Percentiles rank a stretch among this genome's conserved stretches.
phyloP scores from a whole-genome alignment of 768 basidiomycete genomes.

The Lactifluus subvellereus region DNA sequence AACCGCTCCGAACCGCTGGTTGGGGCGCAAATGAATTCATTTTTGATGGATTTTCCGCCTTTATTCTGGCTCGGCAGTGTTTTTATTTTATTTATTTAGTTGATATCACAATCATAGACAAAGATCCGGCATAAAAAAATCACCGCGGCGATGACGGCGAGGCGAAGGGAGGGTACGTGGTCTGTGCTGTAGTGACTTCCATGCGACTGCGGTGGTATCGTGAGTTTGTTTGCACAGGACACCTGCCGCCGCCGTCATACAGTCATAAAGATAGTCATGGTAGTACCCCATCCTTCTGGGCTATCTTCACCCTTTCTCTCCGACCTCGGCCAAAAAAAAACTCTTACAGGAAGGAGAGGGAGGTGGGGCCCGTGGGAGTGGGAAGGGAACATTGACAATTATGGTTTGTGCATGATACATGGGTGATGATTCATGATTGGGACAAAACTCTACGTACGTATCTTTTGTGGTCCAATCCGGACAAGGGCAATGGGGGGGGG shows the following conservation, averaged over 20 bases:
- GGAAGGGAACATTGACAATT: background rate
- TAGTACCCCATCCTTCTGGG: background rate
- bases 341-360: too few relatives aligned
- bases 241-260: too few relatives aligned
- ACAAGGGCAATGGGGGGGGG: too few relatives aligned
- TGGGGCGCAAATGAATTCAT: background rate
- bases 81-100: background rate
- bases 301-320: background rate
- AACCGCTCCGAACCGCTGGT: background rate
- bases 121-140: background rate
- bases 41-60: background rate
- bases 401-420: background rate
- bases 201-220: background rate
- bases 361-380: background rate
- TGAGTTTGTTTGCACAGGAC: background rate
- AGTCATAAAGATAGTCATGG: background rate
- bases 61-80: background rate
- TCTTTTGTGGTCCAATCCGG: too few relatives aligned
- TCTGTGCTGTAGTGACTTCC: too few relatives aligned
- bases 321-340: too few relatives aligned
- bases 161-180: background rate
- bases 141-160: background rate
- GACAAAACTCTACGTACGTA: background rate
- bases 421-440: too few relatives aligned
- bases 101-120: background rate